Evolutionary conservation across 257 asterid species (phyloP), one percentile per base, ranked within the genome.

Genomic region (Solanum tarapatanum): DNA sequence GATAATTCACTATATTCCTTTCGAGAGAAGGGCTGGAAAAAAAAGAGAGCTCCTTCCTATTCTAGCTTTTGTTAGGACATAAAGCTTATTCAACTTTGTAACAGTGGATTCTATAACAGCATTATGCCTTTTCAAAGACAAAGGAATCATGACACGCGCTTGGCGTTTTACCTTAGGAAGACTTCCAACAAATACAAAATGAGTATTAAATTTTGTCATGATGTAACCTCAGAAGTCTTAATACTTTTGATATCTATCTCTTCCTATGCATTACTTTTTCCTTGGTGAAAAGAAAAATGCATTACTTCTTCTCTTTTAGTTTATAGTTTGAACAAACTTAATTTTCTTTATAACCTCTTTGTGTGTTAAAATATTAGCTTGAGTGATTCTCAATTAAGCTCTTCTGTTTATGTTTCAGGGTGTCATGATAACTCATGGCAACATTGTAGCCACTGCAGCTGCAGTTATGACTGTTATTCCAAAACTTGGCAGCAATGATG

Each of bases 401-500:
- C 43, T 28, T 17, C 0, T 6, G 4, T 8, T 79, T 28, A 8
- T 82, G 43, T 45, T 80, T 17, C 73, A 96, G 99, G 99, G 99
- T 89, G 99, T 96, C 88, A 95, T 96, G 99, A 95, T 96, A 91
- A 93, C 95, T 80, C 99, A 96, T 87, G 97, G 97, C 62, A 96
- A 95, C 93, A 92, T 94, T 58, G 98, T 96, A 88, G 96, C 98
- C 86, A 95, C 98, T 30, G 96, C 97, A 28, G 98, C 98, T 90
- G 99, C 99, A 69, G 99, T 95, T 88, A 93, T 91, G 96, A 94
- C 97, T 39, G 96, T 96, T 64, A 90, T 96, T 89, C 99, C 99
- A 6, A 70, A 84, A 76, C 87, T 96, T 84, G 96, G 97, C 90
- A 92, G 84, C 82, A 91, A 84, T 87, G 99, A 96, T 91, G 93